Evolutionary conservation across 2,329 filamentous ascomycete genomes (phyloP), one percentile per base, ranked within the genome.

Genomic region (Scedosporium apiospermum): DNA sequence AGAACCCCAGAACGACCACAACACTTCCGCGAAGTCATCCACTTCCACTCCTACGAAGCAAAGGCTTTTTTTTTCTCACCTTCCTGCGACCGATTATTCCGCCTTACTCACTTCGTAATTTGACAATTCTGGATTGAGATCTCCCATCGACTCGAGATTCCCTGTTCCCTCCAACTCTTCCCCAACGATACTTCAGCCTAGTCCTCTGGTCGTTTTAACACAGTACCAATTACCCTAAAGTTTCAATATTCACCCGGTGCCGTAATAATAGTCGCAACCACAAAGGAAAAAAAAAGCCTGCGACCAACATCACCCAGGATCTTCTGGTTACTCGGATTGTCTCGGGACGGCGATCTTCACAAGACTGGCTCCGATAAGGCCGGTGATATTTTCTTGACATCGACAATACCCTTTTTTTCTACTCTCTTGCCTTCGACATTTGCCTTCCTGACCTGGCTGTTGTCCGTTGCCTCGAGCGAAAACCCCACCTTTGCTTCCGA

Each of bases 391-490:
- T 3, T n/a, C n/a, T 18, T 10, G 23, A 44, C n/a, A 34, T n/a
- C 42, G 46, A 61, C 21, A 38, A 26, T 26, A 49, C n/a, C 51
- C 26, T 61, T 69, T 61, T 69, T 41, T 42, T n/a, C 23, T 27
- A 2, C 12, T 55, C 21, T 55, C 51, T 55, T 14, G 18, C 21
- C 51, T 23, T 55, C 21, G 46, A 68, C 68, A 55, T 68, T 69
- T 57, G 66, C 63, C 62, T 67, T 69, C 14, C 67, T 71, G 46
- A 14, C 51, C 18, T 27, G 44, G 66, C 68, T 58, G 23, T 65
- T 66, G n/a, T 66, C 67, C 21, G 61, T 69, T 58, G 66, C 68
- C 30, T 71, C 70, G 23, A 73, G 68, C 60, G 69, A 71, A 58
- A 42, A 18, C 57, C 38, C 38, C n/a, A 21, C 51, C 21, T 55